Evolutionary conservation across 1,139 yeast genomes (phyloP), one percentile per base, ranked within the genome.

Genomic region (Kodamaea suecica): DNA sequence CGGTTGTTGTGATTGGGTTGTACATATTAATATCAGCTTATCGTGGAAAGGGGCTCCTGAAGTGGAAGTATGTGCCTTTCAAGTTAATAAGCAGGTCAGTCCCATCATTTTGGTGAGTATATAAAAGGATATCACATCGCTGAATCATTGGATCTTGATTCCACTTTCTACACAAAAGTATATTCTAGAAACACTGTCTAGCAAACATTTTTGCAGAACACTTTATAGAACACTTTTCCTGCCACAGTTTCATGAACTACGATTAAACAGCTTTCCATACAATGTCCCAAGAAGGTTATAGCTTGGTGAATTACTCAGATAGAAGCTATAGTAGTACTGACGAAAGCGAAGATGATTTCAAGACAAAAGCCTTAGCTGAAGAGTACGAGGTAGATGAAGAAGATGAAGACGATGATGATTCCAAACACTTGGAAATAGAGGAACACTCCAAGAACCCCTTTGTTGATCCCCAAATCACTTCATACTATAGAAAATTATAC

Each of bases 401-500:
- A 23, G n/a, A 12, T 10, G 6, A 6, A 10, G n/a, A 10, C 26
- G 11, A 23, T 10, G 17, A 13, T 8, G 27, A 17, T 6, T 17
- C 23, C 17, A 28, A 20, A 13, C 21, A 25, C 7, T 13, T 29
- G 12, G 20, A 23, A 8, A 20, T 17, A 17, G 39, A 36, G 14
- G 33, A 29, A 12, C 30, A 29, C 11, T 29, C 38, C 7, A 31
- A 32, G 9, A 41, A 39, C 25, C 42, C 53, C 7, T 48, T 47
- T 31, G n/a, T 45, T n/a, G 55, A 52, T 29, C 51, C 52, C 2
- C 42, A 36, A n/a, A 41, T 46, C 5, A 47, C 48, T 6, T 47
- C 44, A 7, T 44, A 47, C 39, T 55, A 52, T 36, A 30, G 40
- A 6, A 34, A 43, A 12, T 27, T 52, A 10, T 56, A 53, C 36